Evolutionary conservation across 176 grass and related monocot genomes (phyloP), one percentile per base, ranked within the genome.

Genomic region (Oryza australiensis): DNA sequence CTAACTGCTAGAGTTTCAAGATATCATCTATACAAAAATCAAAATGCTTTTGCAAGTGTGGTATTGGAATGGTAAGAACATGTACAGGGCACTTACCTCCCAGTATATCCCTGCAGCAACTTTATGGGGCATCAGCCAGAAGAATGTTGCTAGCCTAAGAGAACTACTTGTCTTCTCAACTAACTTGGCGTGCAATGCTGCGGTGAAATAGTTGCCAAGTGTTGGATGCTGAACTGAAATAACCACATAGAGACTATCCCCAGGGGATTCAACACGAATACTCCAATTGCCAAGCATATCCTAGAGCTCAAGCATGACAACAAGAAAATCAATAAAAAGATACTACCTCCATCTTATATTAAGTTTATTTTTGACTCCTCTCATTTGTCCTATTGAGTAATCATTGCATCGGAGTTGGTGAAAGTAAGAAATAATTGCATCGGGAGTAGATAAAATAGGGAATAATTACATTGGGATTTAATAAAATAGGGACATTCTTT

Each of bases 91-190:
- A 68, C 16, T 57, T 93, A 89, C 92, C 95, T 98, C 88, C 95
- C 88, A 95, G 68, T 98, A 98, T 86, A 98, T 98, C 90, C 92
- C 89, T 65, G 88, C 88, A 65, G 86, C 88, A 89, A 95, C 95
- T 77, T 94, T 98, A 73, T 95, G 95, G 0, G 95, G 92, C 92
- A 98, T 95, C 68, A 98, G 72, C 95, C 95, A 98, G 80, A 94
- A 98, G 86, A 84, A 95, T 37, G 62, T 84, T 86, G 89, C 88
- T 34, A 94, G 23, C 29, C 62, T 91, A 49, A 91, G 7, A 9
- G 75, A 85, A 88, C 66, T 83, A 57, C 37, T 86, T 1, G 89
- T 86, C 26, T 83, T 70, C 35, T 86, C 78, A 65, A 91, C 80
- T 77, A 85, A 67, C 59, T 88, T 92, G 80, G 92, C 88, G 12